Conservation (phyloP, 139 green algal genomes). For the Auxenochlorella pyrenoidosa region DNA sequence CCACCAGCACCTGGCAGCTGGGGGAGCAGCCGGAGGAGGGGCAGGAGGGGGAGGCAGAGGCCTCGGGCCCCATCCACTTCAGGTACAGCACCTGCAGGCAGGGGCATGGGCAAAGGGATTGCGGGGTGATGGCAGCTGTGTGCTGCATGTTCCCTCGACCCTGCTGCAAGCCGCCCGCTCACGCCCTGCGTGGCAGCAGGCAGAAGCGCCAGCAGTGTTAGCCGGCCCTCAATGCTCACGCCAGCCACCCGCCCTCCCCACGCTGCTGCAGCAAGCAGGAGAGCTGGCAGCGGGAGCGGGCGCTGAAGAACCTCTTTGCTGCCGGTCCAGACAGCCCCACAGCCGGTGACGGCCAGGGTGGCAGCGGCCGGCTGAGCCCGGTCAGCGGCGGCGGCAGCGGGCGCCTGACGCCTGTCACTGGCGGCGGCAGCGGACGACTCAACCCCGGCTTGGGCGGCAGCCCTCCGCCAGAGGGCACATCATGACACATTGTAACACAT, state of each 20-base stretch:
- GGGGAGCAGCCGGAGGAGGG: background rate
- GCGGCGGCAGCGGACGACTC: too few relatives aligned
- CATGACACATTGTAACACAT: too few relatives aligned
- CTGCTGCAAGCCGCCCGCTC: background rate
- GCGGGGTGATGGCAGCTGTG: too few relatives aligned
- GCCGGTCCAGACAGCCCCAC: background rate
- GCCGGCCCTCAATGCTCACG: too few relatives aligned
- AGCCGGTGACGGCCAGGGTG: background rate
- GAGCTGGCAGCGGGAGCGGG: conserved; percentile 38
- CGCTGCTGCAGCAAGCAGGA: conserved; percentile 28
- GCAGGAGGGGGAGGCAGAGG: conserved; percentile 19
- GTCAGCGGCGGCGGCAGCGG: too few relatives aligned
- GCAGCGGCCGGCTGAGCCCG: too few relatives aligned
- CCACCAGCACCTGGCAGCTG: conserved; percentile 18
- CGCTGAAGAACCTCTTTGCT: conserved; percentile 31
- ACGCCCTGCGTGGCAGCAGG: too few relatives aligned
- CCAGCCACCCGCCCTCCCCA: too few relatives aligned
- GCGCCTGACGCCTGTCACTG: too few relatives aligned
- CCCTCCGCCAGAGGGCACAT: too few relatives aligned
- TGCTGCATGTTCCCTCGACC: background rate
- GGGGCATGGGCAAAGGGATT: background rate
- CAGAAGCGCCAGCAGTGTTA: too few relatives aligned
- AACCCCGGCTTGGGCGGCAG: too few relatives aligned
- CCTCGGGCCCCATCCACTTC: conserved; percentile 44
- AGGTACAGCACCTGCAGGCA: background rate